Evolutionary conservation across 352 stramenopile species (phyloP), one percentile per base, ranked within the genome.

Genomic region (Phytopythium vexans): DNA sequence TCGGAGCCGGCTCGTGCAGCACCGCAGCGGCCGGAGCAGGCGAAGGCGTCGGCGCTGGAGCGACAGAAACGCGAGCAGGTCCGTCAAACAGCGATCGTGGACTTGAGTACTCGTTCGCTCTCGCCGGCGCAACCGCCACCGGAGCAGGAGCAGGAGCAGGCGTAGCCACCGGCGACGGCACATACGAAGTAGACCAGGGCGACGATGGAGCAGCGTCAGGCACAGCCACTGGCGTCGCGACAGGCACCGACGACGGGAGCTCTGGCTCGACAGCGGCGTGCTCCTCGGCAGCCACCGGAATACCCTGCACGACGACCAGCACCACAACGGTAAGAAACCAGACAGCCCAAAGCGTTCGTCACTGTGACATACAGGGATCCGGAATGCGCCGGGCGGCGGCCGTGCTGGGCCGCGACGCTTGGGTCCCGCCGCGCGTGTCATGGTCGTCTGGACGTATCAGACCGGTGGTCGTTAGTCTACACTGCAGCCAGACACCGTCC

Each of bases 331-430:
- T 27, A 27, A 27, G 21, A 2, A 27, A 27, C 21, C 21, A 27
- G 21, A 27, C 21, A 27, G 1, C 2, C 21, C 21, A 27, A 27
- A 27, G 21, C 21, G 21, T 27, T 27, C 21, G 21, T 27, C 21
- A 27, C 21, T 2, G 21, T 2, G 43, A 54, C 66, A n/a, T 11
- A 85, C 72, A 39, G 77, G 62, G 60, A 90, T 74, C 36, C 76
- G 72, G 33, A 88, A 79, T 44, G 79, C 79, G 51, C 77, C 82
- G 12, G 82, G 77, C 12, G 82, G 80, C 34, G 72, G 64, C n/a
- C 74, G 58, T 12, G 77, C 74, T 4, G 82, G 82, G n/a, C 79
- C 85, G 49, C 85, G 73, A 41, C 85, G 85, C 56, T 92, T 92
- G 0, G 85, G 85, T 37, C 80, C 85, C 8, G 81, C 72, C 49